phyloP scores from a whole-genome alignment of 208 protist genomes.

The Phytomonas sp. region DNA sequence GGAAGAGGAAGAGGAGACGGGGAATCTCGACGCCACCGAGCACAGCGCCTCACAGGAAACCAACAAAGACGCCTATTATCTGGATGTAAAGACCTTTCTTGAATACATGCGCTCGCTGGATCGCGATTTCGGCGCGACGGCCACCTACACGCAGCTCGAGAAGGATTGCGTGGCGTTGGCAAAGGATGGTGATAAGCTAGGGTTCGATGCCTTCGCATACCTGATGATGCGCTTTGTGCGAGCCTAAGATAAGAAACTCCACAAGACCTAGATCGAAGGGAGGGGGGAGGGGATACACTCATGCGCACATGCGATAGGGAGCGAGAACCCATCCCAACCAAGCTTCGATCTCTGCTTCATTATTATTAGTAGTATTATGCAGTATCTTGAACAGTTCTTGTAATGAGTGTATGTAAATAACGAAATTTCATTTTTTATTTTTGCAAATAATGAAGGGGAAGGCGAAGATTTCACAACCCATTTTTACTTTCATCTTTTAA shows the following conservation, averaged over 20 bases:
- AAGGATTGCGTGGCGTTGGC: slow-evolving; percentile 38
- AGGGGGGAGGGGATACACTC: too few relatives aligned
- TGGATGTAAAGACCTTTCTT: slow-evolving; percentile 18
- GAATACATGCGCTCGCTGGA: slow-evolving; percentile 39
- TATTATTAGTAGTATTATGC: neutral
- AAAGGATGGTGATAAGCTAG: slow-evolving; percentile 28
- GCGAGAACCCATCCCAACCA: too few relatives aligned
- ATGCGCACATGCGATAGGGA: too few relatives aligned
- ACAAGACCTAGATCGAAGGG: too few relatives aligned
- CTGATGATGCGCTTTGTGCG: slow-evolving; percentile 53
- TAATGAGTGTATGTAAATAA: slow-evolving; percentile 4
- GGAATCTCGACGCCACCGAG: too few relatives aligned
- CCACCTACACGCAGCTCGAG: slow-evolving; percentile 30
- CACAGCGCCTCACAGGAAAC: too few relatives aligned
- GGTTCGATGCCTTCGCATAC: slow-evolving; percentile 76
- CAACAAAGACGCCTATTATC: too few relatives aligned
- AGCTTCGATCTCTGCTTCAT: neutral
- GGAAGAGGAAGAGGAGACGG: neutral
- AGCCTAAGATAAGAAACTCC: slow-evolving; percentile 13
- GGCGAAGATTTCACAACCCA: neutral
- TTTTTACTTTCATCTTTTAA: slow-evolving; percentile 14
- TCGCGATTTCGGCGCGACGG: slow-evolving; percentile 49
- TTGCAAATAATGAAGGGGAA: neutral
- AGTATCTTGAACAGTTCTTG: neutral
- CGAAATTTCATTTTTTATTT: neutral